Percentiles rank a stretch among this genome's conserved stretches.
Conservation (phyloP, 179 eudicot species). For the Amaranthus tricolor region DNA sequence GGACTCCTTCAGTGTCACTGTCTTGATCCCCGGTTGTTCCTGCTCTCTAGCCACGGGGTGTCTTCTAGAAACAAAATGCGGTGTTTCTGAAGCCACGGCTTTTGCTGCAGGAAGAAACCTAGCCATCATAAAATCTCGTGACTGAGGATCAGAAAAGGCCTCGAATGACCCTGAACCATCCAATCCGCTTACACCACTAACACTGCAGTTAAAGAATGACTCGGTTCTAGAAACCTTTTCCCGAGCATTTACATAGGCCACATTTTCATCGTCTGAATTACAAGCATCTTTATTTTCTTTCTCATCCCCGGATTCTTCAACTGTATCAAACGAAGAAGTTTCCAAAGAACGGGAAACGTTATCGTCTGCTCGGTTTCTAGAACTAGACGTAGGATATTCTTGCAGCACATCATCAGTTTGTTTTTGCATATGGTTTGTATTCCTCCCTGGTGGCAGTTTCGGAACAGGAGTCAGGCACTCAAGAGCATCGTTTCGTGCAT, state of each 20-base stretch:
- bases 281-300: conserved; percentile 32
- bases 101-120: conserved; percentile 89
- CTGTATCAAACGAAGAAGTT: conserved; percentile 27
- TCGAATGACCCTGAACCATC: conserved; percentile 40
- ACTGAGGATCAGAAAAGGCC: conserved; percentile 44
- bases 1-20: conserved; percentile 28
- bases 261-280: conserved; percentile 49
- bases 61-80: conserved; percentile 52
- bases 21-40: conserved; percentile 34
- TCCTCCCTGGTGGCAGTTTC: conserved; percentile 80
- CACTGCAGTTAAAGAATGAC: conserved; percentile 60
- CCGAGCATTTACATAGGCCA: conserved; percentile 58
- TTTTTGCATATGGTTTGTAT: conserved; percentile 28
- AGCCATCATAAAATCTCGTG: conserved; percentile 72
- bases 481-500: conserved; percentile 22
- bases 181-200: conserved; percentile 59
- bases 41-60: conserved; percentile 34
- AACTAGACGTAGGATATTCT: conserved; percentile 23
- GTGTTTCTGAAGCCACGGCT: conserved; percentile 68
- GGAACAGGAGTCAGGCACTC: conserved; percentile 48
- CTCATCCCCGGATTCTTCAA: conserved; percentile 31
- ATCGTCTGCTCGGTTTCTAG: conserved; percentile 22
- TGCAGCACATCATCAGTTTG: conserved; percentile 20
- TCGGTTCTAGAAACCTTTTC: conserved; percentile 67
- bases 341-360: conserved; percentile 16